Conservation (phyloP, 768 basidiomycete species). For the Suillus ampliporus region DNA sequence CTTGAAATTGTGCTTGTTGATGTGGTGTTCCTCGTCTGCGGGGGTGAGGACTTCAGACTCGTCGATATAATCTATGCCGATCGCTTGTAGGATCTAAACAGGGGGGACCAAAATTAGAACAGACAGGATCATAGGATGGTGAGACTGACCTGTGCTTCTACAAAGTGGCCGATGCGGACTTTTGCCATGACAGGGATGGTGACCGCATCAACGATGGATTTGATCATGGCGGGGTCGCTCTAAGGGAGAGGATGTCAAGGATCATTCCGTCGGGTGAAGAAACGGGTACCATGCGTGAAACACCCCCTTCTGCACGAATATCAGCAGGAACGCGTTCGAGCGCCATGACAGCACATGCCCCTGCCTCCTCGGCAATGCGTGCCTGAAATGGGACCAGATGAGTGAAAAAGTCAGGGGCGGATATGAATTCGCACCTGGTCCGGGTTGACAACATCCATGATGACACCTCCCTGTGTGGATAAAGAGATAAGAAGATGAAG, state of each 20-base stretch:
- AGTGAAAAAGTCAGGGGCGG: constrained; percentile 10
- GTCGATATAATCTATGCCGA: constrained; percentile 97
- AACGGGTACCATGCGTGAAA: constrained; percentile 87
- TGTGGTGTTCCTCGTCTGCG: constrained; percentile 95
- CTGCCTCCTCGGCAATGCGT: constrained; percentile 95
- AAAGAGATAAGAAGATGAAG: constrained; percentile 14
- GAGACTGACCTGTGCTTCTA: constrained; percentile 83
- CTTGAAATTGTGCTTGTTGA: constrained; percentile 96
- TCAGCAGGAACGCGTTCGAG: constrained; percentile 95
- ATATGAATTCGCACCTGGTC: constrained; percentile 56
- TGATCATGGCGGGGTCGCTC: constrained; percentile 98
- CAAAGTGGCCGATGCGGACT: constrained; percentile 96
- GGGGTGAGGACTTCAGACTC: constrained; percentile 95
- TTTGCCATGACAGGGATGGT: constrained; percentile 98
- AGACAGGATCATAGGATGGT: neutral
- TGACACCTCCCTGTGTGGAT: constrained; percentile 71
- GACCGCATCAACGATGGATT: constrained; percentile 91
- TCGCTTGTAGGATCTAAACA: constrained; percentile 85
- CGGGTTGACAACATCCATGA: constrained; percentile 94
- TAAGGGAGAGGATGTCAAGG: constrained; percentile 23
- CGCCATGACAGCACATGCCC: constrained; percentile 98
- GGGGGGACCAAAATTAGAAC: neutral
- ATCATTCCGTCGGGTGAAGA: neutral
- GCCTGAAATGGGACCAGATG: constrained; percentile 55
- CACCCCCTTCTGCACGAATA: constrained; percentile 90